Evolutionary conservation across 495 filamentous ascomycete species (phyloP), one percentile per base, ranked within the genome.

Genomic region (Eremomyces bilateralis): DNA sequence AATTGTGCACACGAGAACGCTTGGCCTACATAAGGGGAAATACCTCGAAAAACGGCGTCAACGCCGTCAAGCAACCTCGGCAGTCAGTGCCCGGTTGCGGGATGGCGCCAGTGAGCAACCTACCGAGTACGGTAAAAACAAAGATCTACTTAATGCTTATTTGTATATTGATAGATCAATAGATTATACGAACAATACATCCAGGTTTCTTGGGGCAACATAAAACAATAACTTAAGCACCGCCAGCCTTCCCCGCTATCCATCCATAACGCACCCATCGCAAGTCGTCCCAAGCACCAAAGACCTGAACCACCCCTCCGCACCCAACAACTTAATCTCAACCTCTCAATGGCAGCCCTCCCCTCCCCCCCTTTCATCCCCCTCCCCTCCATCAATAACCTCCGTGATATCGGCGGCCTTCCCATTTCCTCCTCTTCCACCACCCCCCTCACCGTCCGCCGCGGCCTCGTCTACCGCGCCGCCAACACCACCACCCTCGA

Each of bases 281-380:
- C 24, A 28, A 28, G 8, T 28, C 24, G 8, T 13, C 24, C 24
- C 24, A 28, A 13, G 13, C 24, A 8, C 24, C 8, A 8, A 28
- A 28, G 8, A n/a, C 24, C 24, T 15, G 6, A 5, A 20, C 35
- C 35, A 15, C 4, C 21, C 27, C 6, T 19, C 35, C 6, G 4
- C 13, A 12, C n/a, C 22, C 16, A 35, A 10, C 35, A 35, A 10
- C 3, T 8, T 28, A 28, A 41, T 31, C 18, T 10, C 38, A 15
- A 19, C 38, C 18, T 12, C 33, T 25, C 15, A 34, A 33, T 33
- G 29, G 22, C 37, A 11, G 4, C 21, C 13, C 50, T 51, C 36
- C 49, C 48, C 3, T 29, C 25, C 3, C 55, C 53, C 4, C 55
- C 55, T 13, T 59, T 59, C 43, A 33, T 47, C 27, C 16, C 36